Evolutionary conservation across 2,329 filamentous ascomycete genomes (phyloP).

Genomic region (Talaromyces islandicus): DNA sequence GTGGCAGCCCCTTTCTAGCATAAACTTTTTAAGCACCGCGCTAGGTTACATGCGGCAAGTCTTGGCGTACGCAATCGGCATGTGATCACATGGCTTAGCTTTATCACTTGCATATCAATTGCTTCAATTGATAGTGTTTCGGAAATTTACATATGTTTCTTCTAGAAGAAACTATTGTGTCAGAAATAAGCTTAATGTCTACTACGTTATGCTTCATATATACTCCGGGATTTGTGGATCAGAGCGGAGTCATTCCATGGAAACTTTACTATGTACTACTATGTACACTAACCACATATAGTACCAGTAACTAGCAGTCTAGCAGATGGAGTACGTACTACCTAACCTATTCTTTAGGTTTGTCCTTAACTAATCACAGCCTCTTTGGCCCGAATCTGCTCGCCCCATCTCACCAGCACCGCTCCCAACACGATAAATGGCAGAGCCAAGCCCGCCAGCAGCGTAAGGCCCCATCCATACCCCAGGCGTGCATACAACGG

Average conservation of each 20-base stretch:
- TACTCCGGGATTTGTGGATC: too few species aligned
- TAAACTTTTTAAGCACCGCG: not conserved
- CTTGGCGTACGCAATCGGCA: not conserved
- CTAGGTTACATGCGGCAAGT: not conserved
- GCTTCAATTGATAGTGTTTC: too few species aligned
- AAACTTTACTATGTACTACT: too few species aligned
- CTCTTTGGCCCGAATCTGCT: not conserved
- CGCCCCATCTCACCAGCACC: not conserved
- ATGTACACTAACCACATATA: too few species aligned
- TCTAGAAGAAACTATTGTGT: too few species aligned
- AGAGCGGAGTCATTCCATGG: too few species aligned
- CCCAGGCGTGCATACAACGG: not conserved
- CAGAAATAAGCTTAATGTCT: too few species aligned
- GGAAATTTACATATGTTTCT: too few species aligned
- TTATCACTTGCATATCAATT: not conserved
- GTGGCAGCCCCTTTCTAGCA: not conserved
- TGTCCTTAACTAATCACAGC: not conserved
- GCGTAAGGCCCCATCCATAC: constrained; percentile 1
- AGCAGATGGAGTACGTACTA: too few species aligned
- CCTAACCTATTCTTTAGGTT: not conserved
- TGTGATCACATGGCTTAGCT: not conserved
- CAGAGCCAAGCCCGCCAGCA: constrained; percentile 1
- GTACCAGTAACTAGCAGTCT: too few species aligned
- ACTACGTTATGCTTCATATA: too few species aligned
- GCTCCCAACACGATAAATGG: not conserved